Conservation (phyloP, 164 flowering plant genomes). For the Magnolia changhungtana region DNA sequence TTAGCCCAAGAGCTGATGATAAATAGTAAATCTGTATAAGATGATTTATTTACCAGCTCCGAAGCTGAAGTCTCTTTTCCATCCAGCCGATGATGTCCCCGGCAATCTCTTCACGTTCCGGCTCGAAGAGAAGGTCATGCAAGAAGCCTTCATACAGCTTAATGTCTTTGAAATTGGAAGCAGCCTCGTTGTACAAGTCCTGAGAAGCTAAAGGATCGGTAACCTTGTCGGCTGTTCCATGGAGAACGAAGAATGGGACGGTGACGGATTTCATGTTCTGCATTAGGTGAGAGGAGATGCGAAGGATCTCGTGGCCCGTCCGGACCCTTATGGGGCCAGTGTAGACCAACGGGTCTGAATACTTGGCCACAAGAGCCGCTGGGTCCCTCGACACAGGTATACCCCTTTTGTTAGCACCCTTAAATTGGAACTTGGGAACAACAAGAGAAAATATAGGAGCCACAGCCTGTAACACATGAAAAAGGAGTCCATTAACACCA, state of each 20-base stretch:
- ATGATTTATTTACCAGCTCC: background rate
- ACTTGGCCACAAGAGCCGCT: conserved; percentile 79
- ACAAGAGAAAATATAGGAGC: conserved; percentile 87
- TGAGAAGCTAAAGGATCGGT: conserved; percentile 93
- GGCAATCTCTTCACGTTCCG: conserved; percentile 82
- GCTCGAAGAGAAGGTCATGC: conserved; percentile 96
- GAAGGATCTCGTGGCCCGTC: conserved; percentile 90
- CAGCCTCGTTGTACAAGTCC: conserved; percentile 73
- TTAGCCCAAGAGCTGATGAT: background rate
- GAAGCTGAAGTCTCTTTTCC: conserved; percentile 45
- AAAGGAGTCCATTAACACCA: background rate
- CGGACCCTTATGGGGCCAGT: conserved; percentile 95
- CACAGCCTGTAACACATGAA: conserved; percentile 51
- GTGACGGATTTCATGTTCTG: conserved; percentile 73
- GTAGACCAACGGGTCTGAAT: conserved; percentile 92
- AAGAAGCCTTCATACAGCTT: conserved; percentile 90
- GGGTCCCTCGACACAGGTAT: conserved; percentile 97
- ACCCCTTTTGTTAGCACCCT: conserved; percentile 97
- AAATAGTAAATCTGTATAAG: background rate
- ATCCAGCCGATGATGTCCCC: conserved; percentile 87
- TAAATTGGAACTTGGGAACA: conserved; percentile 79
- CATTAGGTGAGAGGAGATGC: conserved; percentile 68
- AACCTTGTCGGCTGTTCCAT: conserved; percentile 88
- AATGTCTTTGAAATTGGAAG: conserved; percentile 77
- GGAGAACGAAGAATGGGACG: conserved; percentile 91